These are phyloP conservation scores for Blepharisma japonicum DNA, from an alignment of 73 alveolate species.

Conservation along the genomic window DNA sequence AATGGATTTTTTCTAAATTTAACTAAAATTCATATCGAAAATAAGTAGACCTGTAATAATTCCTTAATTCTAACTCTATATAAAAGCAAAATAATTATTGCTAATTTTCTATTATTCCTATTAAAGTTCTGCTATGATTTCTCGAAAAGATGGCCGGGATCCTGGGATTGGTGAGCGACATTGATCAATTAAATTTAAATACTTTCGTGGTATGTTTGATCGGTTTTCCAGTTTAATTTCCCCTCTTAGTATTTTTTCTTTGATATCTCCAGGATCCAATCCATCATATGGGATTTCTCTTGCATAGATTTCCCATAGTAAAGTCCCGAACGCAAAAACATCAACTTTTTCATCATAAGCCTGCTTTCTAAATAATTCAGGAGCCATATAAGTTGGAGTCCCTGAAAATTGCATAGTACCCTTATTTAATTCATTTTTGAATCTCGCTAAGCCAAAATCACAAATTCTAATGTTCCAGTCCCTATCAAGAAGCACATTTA, in stretches of 20 bases:
- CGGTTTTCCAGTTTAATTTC: conserved; percentile 42
- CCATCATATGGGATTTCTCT: conserved; percentile 97
- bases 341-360: conserved; percentile 93
- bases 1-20: too few relatives aligned
- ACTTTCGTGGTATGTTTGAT: conserved; percentile 43
- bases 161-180: conserved; percentile 62
- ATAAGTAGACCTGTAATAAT: too few relatives aligned
- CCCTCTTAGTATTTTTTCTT: conserved; percentile 73
- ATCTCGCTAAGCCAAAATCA: conserved; percentile 96
- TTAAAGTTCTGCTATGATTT: conserved; percentile 27
- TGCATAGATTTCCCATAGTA: conserved; percentile 95
- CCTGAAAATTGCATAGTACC: conserved; percentile 97
- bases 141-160: conserved; percentile 64
- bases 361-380: conserved; percentile 92
- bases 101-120: too few relatives aligned
- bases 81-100: too few relatives aligned
- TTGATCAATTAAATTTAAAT: conserved; percentile 59
- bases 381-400: conserved; percentile 99
- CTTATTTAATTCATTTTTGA: conserved; percentile 82
- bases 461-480: conserved; percentile 81
- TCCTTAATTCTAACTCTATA: too few relatives aligned
- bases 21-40: too few relatives aligned
- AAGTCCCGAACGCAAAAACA: conserved; percentile 97
- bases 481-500: conserved; percentile 82
- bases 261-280: conserved; percentile 88